phyloP scores from a whole-genome alignment of 257 asterid genomes.

The Ilex asprella region DNA sequence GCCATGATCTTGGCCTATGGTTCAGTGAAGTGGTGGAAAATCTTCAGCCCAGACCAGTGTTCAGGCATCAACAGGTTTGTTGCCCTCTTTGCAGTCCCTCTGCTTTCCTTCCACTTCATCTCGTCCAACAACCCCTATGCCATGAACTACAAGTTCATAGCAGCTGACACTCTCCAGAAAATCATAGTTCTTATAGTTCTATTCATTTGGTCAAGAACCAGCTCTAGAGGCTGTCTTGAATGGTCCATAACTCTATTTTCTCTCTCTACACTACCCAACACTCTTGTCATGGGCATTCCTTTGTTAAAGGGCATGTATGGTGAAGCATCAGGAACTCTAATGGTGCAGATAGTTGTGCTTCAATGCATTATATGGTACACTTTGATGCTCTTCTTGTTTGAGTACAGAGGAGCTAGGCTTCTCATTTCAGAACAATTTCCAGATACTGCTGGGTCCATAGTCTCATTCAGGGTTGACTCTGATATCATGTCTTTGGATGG shows the following conservation, averaged over 20 bases:
- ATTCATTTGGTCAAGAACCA: conserved; percentile 33
- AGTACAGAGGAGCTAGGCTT: conserved; percentile 43
- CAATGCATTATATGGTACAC: conserved; percentile 52
- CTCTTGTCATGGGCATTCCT: conserved; percentile 52
- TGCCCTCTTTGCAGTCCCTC: conserved; percentile 46
- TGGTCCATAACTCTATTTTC: conserved; percentile 48
- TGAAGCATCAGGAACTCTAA: conserved; percentile 35
- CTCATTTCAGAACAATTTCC: conserved; percentile 48
- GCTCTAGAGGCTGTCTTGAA: conserved; percentile 39
- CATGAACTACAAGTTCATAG: conserved; percentile 46
- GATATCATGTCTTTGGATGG: conserved; percentile 44
- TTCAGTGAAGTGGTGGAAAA: conserved; percentile 50
- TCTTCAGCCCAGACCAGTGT: conserved; percentile 42
- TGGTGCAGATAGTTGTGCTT: conserved; percentile 47
- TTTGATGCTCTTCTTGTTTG: conserved; percentile 43
- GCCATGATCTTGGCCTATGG: conserved; percentile 50
- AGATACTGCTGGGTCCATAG: conserved; percentile 35
- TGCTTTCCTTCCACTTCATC: conserved; percentile 43
- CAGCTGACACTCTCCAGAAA: conserved; percentile 45
- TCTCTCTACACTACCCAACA: conserved; percentile 38
- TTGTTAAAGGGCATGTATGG: conserved; percentile 47
- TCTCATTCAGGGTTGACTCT: conserved; percentile 41
- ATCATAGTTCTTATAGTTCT: conserved; percentile 30
- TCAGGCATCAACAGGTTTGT: conserved; percentile 49
- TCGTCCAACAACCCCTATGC: conserved; percentile 42